phyloP scores from a whole-genome alignment of 352 stramenopile species.

The Phytophthora palmivora region DNA sequence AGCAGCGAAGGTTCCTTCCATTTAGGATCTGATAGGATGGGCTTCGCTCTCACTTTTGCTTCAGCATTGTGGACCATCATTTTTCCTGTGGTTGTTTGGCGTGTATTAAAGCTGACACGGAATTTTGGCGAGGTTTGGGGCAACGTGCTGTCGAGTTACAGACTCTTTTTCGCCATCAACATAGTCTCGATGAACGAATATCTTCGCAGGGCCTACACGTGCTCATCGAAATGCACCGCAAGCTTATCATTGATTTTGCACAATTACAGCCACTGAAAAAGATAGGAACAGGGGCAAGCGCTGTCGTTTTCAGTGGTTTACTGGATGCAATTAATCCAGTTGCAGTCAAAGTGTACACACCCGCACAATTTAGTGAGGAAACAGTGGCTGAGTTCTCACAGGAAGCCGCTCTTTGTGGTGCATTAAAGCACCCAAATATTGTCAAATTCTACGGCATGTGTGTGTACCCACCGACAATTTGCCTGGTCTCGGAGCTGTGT shows the following conservation, averaged over 20 bases:
- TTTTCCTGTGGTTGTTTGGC: slow-evolving; percentile 39
- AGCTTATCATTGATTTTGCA: slow-evolving; percentile 82
- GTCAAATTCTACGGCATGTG: slow-evolving; percentile 67
- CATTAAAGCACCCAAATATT: slow-evolving; percentile 66
- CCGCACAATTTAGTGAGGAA: slow-evolving; percentile 56
- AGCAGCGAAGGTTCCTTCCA: slow-evolving; percentile 38
- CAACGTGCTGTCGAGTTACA: slow-evolving; percentile 35
- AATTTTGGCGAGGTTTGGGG: slow-evolving; percentile 55
- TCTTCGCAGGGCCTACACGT: slow-evolving; percentile 63
- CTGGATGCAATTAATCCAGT: slow-evolving; percentile 46
- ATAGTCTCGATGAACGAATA: slow-evolving; percentile 39
- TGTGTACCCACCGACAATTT: slow-evolving; percentile 77
- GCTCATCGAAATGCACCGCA: slow-evolving; percentile 75
- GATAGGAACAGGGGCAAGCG: slow-evolving; percentile 56
- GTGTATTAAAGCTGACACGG: slow-evolving; percentile 57
- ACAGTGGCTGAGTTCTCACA: slow-evolving; percentile 63
- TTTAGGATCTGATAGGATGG: slow-evolving; percentile 21
- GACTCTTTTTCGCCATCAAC: slow-evolving; percentile 32
- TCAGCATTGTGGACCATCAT: slow-evolving; percentile 31
- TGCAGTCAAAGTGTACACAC: slow-evolving; percentile 73
- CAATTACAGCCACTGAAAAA: slow-evolving; percentile 59
- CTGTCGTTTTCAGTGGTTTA: slow-evolving; percentile 56
- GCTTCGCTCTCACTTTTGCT: slow-evolving; percentile 43
- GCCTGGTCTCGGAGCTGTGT: slow-evolving; percentile 78
- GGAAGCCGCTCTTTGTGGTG: slow-evolving; percentile 55